Conservation (phyloP, 2,329 filamentous ascomycete species). For the Celoporthe dispersa region DNA sequence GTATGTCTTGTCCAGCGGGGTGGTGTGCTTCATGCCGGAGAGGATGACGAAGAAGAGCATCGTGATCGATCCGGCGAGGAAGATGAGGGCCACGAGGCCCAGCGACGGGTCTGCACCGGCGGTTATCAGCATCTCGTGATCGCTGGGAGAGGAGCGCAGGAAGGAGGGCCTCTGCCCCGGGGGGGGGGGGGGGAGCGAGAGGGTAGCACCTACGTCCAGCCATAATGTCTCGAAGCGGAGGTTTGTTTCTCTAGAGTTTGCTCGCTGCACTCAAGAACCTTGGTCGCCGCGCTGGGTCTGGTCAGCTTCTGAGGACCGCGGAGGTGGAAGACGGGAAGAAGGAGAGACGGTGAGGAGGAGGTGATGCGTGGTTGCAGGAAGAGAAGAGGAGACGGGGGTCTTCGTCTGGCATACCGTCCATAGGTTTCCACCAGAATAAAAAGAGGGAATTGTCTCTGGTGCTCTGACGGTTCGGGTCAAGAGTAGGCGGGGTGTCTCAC, state of each 20-base stretch:
- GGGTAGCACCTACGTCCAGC: conserved; percentile 20
- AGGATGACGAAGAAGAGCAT: conserved; percentile 65
- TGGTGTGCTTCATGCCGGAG: conserved; percentile 52
- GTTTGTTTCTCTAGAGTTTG: neutral
- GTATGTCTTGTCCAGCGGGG: conserved; percentile 74
- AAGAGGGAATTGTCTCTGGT: neutral
- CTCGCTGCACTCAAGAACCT: no score
- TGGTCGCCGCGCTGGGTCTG: neutral
- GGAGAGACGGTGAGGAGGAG: neutral
- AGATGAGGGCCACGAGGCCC: conserved; percentile 49
- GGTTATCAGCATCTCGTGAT: neutral
- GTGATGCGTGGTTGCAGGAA: neutral
- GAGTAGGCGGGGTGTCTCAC: neutral
- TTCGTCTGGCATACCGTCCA: neutral
- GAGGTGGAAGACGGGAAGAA: neutral
- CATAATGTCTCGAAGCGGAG: conserved; percentile 23
- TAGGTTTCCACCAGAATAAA: neutral
- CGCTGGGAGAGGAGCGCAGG: neutral
- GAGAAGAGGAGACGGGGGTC: neutral
- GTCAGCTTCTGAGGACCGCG: neutral
- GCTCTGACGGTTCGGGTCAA: neutral
- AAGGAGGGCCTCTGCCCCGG: no score
- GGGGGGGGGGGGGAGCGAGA: no score
- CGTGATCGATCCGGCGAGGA: conserved; percentile 56
- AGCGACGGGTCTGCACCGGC: conserved; percentile 44